Conservation (phyloP, 768 basidiomycete genomes). For the Mycena leptocephala region DNA sequence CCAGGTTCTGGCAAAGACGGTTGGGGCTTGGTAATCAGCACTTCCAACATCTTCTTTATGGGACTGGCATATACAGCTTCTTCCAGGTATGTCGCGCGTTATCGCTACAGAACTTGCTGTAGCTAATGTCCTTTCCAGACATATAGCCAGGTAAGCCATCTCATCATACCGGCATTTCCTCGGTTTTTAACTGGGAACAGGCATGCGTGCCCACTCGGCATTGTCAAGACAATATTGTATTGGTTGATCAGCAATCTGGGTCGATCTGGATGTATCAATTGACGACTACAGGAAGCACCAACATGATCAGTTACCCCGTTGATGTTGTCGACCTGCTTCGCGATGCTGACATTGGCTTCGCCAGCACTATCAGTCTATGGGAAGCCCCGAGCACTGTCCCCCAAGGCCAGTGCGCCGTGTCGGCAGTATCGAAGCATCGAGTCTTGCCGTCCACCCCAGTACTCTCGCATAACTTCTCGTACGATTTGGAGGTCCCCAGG, state of each 20-base stretch:
- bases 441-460: too few species aligned
- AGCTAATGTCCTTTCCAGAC: background rate
- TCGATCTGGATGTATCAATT: conserved; percentile 60
- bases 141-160: background rate
- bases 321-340: conserved; percentile 51
- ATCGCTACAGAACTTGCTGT: conserved; percentile 20
- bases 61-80: conserved; percentile 69
- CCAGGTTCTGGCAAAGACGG: conserved; percentile 37
- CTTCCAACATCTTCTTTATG: conserved; percentile 62
- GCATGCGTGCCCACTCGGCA: background rate
- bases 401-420: too few species aligned
- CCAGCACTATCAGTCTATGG: conserved; percentile 58
- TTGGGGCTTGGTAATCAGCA: conserved; percentile 61
- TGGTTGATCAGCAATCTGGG: conserved; percentile 56
- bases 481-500: too few species aligned
- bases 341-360: conserved; percentile 62
- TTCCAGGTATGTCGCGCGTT: conserved; percentile 66
- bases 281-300: conserved; percentile 62
- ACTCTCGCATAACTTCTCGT: too few species aligned
- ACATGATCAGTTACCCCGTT: conserved; percentile 57
- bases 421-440: too few species aligned
- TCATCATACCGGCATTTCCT: background rate
- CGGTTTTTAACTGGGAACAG: background rate
- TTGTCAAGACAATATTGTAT: background rate
- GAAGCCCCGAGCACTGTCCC: background rate